Percentiles rank a stretch among this genome's conserved stretches.
Conservation (phyloP, 805 yeast species). For the Grigorovia jiainica region DNA sequence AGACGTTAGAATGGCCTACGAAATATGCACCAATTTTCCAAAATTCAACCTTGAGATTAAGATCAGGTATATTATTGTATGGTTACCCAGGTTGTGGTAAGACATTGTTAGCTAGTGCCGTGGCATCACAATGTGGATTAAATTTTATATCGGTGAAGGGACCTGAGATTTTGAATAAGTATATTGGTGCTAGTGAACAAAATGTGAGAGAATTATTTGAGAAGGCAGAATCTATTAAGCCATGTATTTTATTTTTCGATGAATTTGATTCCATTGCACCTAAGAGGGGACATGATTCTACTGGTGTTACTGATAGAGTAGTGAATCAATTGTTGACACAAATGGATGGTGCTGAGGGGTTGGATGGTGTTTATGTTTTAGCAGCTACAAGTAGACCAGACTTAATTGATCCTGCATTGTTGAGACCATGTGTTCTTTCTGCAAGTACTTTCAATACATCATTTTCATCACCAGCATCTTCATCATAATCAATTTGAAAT, state of each 20-base stretch:
- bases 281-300: conserved; percentile 93
- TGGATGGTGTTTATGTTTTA: conserved; percentile 90
- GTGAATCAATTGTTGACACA: conserved; percentile 95
- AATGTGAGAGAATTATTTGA: conserved; percentile 88
- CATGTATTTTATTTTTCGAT: conserved; percentile 87
- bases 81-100: conserved; percentile 99
- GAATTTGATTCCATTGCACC: conserved; percentile 97
- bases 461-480: too few species aligned
- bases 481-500: conserved; percentile 21
- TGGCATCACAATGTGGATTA: conserved; percentile 87
- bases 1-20: conserved; percentile 95
- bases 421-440: conserved; percentile 93
- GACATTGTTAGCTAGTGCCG: conserved; percentile 84
- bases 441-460: too few species aligned
- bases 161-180: conserved; percentile 89
- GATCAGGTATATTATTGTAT: conserved; percentile 84
- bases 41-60: conserved; percentile 71
- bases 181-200: conserved; percentile 96
- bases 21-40: conserved; percentile 92
- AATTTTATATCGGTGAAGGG: conserved; percentile 92
- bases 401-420: conserved; percentile 83
- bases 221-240: conserved; percentile 89
- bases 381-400: conserved; percentile 98
- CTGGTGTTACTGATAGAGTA: conserved; percentile 96
- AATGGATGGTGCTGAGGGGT: conserved; percentile 98